Conservation (phyloP, 768 basidiomycete species). For the Pisolithus orientalis region DNA sequence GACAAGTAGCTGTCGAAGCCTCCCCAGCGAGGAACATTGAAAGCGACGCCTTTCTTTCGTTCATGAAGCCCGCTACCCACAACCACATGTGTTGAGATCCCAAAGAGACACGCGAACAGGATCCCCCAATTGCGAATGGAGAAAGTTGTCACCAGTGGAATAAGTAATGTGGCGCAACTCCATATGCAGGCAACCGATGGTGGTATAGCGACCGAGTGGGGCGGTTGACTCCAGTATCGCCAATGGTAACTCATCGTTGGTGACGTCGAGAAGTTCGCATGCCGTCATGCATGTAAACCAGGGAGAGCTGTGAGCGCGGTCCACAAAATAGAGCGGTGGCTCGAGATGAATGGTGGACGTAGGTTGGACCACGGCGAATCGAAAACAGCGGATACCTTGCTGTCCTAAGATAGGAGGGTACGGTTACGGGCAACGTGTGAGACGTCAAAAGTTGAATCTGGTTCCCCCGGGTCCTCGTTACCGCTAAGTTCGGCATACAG, state of each 20-base stretch:
- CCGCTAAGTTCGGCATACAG: conserved; percentile 51
- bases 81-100: conserved; percentile 58
- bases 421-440: conserved; percentile 44
- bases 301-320: conserved; percentile 35
- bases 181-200: conserved; percentile 55
- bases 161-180: conserved; percentile 56
- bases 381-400: conserved; percentile 28
- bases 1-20: conserved; percentile 73
- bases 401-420: conserved; percentile 36
- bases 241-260: conserved; percentile 54
- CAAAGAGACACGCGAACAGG: conserved; percentile 36
- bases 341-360: conserved; percentile 14
- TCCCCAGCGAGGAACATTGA: conserved; percentile 75
- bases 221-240: conserved; percentile 73
- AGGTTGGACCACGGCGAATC: conserved; percentile 56
- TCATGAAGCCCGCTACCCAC: conserved; percentile 72
- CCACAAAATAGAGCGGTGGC: conserved; percentile 16
- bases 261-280: conserved; percentile 59
- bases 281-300: conserved; percentile 37
- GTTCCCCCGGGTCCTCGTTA: conserved; percentile 47
- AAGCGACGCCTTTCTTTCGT: conserved; percentile 33
- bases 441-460: conserved; percentile 70
- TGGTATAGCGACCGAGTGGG: conserved; percentile 66
- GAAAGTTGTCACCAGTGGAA: conserved; percentile 40
- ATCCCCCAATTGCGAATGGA: conserved; percentile 39